Evolutionary conservation across 495 filamentous ascomycete species (phyloP).

Genomic region (Talaromyces liani): DNA sequence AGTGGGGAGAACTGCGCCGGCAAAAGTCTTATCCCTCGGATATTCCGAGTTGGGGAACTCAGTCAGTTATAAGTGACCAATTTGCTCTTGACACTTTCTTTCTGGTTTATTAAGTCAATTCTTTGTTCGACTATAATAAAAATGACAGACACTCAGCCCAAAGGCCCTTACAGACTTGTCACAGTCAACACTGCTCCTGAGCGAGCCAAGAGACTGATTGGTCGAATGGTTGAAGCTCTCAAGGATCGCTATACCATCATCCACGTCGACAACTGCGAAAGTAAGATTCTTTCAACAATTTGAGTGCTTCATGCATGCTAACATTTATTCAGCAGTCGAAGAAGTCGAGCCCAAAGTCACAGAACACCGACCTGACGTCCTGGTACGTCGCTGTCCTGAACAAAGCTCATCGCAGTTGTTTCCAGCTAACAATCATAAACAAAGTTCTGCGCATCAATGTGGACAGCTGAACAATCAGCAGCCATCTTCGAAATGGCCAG

Average conservation of each 20-base stretch:
- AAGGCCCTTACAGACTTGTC: slow-evolving; percentile 54
- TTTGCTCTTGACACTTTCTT: not conserved
- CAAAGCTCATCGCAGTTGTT: not conserved
- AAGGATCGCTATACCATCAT: slow-evolving; percentile 54
- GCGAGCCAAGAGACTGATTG: slow-evolving; percentile 54
- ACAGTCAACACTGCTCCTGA: slow-evolving; percentile 65
- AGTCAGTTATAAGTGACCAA: not conserved
- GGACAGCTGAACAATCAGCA: slow-evolving; percentile 49
- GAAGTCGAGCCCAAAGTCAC: slow-evolving; percentile 43
- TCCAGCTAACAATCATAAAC: not conserved
- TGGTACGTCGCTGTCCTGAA: slow-evolving; percentile 25
- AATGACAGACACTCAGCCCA: slow-evolving; percentile 35
- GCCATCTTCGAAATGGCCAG: slow-evolving; percentile 49
- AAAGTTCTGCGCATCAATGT: slow-evolving; percentile 62
- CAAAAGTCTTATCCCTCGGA: slow-evolving; percentile 3
- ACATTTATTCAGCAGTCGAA: slow-evolving; percentile 32
- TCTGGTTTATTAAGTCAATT: not conserved
- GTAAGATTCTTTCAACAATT: slow-evolving; percentile 24
- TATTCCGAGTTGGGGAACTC: not conserved
- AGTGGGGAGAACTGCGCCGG: not conserved
- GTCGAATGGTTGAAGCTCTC: slow-evolving; percentile 47
- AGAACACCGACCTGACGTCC: slow-evolving; percentile 42
- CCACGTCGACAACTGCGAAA: slow-evolving; percentile 50
- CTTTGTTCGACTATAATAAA: slow-evolving; percentile 1
- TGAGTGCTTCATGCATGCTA: not conserved